Base-by-base conservation (phyloP, 768 basidiomycete genomes). In the Lentinula sp. region DNA sequence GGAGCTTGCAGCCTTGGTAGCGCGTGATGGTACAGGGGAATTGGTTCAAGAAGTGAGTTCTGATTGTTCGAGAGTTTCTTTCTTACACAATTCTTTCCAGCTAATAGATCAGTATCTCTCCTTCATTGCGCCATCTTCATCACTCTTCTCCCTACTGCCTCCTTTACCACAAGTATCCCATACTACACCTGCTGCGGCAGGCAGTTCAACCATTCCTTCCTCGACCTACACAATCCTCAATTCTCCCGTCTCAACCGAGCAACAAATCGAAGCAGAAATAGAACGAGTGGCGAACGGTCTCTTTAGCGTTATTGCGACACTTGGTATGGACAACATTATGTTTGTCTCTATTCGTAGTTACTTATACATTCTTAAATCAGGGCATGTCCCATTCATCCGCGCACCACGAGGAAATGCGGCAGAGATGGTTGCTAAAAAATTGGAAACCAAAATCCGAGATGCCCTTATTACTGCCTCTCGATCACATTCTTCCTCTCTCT, bases 361-460 rank as follows among this genome's bases (percentile, higher is more conserved):
- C 60, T 60, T 3, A 62, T 61, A 54, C 53, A 6, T 10, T 55
- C 36, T 54, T 37, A n/a, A 28, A 46, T 57, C 59, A 94, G 94
- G 91, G 1, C 90, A 93, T 66, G 90, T 96, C 20, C 97, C 97
- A 9, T 90, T 95, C 69, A 98, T 99, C 62, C 88, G 97, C 36
- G 88, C 91, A 61, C 97, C 97, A 20, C 79, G 89, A 72, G 96
- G 96, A 1, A 98, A 98, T 72, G 97, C 97, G 4, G 97, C 95
- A 18, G 97, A 99, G 74, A 97, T 98, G 95, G 87, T 98, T n/a
- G 95, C 95, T 8, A 90, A 94, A 75, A 97, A 93, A 71, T 80
- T 99, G 10, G 97, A 99, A 68, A 82, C 85, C 13, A 93, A 93
- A 73, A 88, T 98, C 66, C 80, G 96, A 54, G 96, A 98, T 69